phyloP scores from a whole-genome alignment of 345 rosid species.

The Reutealis trisperma region DNA sequence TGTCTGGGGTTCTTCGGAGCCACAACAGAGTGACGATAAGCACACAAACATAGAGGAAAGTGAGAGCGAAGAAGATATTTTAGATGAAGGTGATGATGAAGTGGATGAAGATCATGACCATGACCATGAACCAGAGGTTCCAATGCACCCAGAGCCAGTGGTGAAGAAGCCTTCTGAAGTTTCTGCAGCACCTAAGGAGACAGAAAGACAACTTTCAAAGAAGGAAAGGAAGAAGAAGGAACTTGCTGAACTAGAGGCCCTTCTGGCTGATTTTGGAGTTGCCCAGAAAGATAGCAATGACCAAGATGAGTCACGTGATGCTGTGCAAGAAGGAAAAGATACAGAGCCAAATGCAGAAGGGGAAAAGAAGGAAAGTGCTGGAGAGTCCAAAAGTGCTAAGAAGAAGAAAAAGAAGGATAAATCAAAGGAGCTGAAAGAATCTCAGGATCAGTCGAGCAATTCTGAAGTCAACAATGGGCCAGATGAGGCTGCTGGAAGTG shows the following conservation, averaged over 20 bases:
- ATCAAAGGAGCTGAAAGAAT: slow-evolving; percentile 50
- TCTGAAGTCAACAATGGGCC: slow-evolving; percentile 28
- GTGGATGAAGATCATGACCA: slow-evolving; percentile 64
- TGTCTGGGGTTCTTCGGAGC: slow-evolving; percentile 28
- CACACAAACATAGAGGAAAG: slow-evolving; percentile 40
- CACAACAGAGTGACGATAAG: slow-evolving; percentile 17
- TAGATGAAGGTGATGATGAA: slow-evolving; percentile 81
- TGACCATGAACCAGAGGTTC: slow-evolving; percentile 58
- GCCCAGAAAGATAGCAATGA: slow-evolving; percentile 49
- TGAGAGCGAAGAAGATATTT: slow-evolving; percentile 82
- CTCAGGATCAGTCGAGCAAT: slow-evolving; percentile 38
- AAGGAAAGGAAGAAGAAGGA: slow-evolving; percentile 88
- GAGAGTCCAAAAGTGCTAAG: slow-evolving; percentile 56
- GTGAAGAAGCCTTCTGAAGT: slow-evolving; percentile 51
- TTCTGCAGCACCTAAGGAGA: slow-evolving; percentile 57
- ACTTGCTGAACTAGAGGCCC: slow-evolving; percentile 88
- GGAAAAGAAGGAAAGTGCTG: slow-evolving; percentile 52
- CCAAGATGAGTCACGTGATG: slow-evolving; percentile 47
- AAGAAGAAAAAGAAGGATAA: slow-evolving; percentile 50
- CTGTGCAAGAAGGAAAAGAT: slow-evolving; percentile 45
- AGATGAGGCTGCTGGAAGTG: slow-evolving; percentile 34
- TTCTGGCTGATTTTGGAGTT: slow-evolving; percentile 76
- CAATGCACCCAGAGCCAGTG: slow-evolving; percentile 49
- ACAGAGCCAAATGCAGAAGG: slow-evolving; percentile 39
- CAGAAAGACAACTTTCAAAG: slow-evolving; percentile 89